phyloP scores from a whole-genome alignment of 495 filamentous ascomycete species.

The Penicillium coffeae region DNA sequence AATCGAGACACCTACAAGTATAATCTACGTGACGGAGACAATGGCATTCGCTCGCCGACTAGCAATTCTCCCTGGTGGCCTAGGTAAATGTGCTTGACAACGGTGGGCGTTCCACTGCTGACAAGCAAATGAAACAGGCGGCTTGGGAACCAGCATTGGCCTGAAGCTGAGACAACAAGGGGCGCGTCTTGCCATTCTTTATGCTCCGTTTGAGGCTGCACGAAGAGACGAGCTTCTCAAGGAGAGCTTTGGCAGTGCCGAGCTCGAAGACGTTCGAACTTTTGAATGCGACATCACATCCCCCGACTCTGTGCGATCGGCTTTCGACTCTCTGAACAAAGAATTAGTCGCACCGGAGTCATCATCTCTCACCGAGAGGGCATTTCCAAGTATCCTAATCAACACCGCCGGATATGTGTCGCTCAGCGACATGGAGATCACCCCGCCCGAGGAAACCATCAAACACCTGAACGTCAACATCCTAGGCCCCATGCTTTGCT shows the following conservation, averaged over 20 bases:
- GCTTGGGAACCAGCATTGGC: slow-evolving; percentile 38
- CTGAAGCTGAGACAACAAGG: slow-evolving; percentile 34
- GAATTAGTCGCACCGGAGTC: slow-evolving; percentile 16
- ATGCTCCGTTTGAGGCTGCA: slow-evolving; percentile 38
- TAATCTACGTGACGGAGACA: not conserved
- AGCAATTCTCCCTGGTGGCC: slow-evolving; percentile 37
- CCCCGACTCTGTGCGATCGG: slow-evolving; percentile 32
- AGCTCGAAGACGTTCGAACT: slow-evolving; percentile 23
- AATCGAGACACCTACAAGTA: not conserved
- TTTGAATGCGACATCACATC: slow-evolving; percentile 44
- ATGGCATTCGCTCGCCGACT: slow-evolving; percentile 35
- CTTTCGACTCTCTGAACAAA: slow-evolving; percentile 21
- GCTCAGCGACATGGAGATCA: slow-evolving; percentile 37
- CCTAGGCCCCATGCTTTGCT: slow-evolving; percentile 40
- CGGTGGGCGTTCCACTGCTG: not conserved
- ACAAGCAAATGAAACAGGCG: slow-evolving; percentile 16
- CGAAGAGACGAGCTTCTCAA: slow-evolving; percentile 35
- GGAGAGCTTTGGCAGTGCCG: slow-evolving; percentile 13
- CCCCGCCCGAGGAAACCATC: slow-evolving; percentile 35
- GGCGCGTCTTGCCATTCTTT: slow-evolving; percentile 36
- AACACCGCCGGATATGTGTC: slow-evolving; percentile 43
- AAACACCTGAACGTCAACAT: slow-evolving; percentile 39
- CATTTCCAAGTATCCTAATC: slow-evolving; percentile 36
- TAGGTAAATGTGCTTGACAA: slow-evolving; percentile 24
- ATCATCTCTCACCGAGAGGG: slow-evolving; percentile 6